Evolutionary conservation across 2,329 filamentous ascomycete species (phyloP).

Genomic region (Aspergillus sergii): DNA sequence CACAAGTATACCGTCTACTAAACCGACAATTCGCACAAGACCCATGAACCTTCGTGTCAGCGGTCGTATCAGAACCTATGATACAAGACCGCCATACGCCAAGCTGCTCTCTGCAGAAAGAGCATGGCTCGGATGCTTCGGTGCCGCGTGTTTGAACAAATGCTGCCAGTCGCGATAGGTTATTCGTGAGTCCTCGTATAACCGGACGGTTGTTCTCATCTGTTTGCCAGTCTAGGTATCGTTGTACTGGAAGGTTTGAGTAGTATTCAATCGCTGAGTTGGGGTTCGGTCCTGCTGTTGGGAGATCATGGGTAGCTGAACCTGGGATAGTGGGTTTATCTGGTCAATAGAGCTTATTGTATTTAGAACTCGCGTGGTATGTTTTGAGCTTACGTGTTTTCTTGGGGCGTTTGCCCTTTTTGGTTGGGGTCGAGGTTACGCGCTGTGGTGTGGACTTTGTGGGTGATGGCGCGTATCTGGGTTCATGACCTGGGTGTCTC

Average conservation of each 20-base stretch:
- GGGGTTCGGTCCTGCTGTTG: neutral
- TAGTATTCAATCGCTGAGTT: neutral
- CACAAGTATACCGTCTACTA: conserved; percentile 6
- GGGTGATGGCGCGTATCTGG: neutral
- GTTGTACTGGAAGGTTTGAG: neutral
- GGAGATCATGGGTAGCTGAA: neutral
- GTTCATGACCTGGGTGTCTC: neutral
- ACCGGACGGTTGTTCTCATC: neutral
- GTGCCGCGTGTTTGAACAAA: conserved; percentile 8
- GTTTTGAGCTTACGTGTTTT: neutral
- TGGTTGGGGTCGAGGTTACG: neutral
- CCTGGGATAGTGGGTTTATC: neutral
- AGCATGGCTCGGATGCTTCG: conserved; percentile 1
- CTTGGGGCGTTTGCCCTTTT: neutral
- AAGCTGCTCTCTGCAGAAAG: neutral
- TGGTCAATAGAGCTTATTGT: neutral
- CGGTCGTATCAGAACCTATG: neutral
- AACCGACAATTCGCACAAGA: conserved; percentile 12
- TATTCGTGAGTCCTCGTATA: neutral
- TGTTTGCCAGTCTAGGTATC: neutral
- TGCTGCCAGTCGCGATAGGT: neutral
- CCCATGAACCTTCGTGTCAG: neutral
- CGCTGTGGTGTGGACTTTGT: neutral
- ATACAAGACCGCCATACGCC: conserved; percentile 9
- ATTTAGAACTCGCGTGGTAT: too few species aligned